Conservation (phyloP, 805 yeast species). For the Teunomyces pallodes region DNA sequence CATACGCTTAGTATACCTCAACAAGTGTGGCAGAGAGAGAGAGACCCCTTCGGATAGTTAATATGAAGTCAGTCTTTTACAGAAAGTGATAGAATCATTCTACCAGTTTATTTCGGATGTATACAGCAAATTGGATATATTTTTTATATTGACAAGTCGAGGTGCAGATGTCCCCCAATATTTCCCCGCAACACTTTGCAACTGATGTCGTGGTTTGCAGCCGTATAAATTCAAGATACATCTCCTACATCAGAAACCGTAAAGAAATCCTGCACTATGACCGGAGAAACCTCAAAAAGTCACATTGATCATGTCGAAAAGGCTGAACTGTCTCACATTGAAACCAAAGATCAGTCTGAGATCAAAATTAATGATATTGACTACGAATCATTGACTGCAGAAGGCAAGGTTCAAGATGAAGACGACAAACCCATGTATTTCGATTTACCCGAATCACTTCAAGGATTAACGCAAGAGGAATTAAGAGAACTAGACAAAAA, state of each 20-base stretch:
- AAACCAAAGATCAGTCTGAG: not conserved
- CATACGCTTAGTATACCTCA: too few species aligned
- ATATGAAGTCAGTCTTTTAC: too few species aligned
- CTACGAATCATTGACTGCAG: not conserved
- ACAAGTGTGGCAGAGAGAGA: too few species aligned
- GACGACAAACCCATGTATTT: conserved; percentile 8
- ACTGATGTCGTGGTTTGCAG: not conserved
- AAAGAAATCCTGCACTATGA: not conserved
- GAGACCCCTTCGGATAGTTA: too few species aligned
- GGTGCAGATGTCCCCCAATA: not conserved
- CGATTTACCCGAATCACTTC: conserved; percentile 31
- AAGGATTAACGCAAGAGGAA: conserved; percentile 37
- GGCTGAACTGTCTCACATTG: not conserved
- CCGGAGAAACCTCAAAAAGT: not conserved
- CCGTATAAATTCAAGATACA: not conserved
- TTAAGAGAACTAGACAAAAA: conserved; percentile 40
- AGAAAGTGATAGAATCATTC: too few species aligned
- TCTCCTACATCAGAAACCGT: not conserved
- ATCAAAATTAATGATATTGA: not conserved
- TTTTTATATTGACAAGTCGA: not conserved
- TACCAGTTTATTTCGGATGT: too few species aligned
- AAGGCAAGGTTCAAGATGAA: conserved; percentile 3
- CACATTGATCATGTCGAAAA: conserved; percentile 2
- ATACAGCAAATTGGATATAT: not conserved
- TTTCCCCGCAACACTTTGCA: not conserved